Base-by-base conservation (phyloP, 306 rosid genomes). In the Cicer chorassanicum region DNA sequence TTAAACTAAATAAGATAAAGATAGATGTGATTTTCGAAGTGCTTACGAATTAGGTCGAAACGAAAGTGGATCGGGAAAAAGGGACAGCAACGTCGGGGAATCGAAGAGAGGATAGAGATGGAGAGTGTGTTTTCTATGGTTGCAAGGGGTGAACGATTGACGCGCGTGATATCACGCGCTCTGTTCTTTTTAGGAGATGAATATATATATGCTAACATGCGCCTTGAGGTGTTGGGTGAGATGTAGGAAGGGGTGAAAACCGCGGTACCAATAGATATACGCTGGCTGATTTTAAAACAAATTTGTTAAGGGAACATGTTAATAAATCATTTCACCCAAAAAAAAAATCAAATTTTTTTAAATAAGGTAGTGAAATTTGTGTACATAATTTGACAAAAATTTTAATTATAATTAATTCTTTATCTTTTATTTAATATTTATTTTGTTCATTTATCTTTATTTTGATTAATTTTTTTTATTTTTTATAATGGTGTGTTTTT, bases 131-230 rank as follows among this genome's bases (percentile, higher is more conserved):
- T 4, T 18, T 9, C n/a, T 40, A 53, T 0, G 67, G 51, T 9
- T 12, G 44, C 67, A 68, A 16, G 76, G 44, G 59, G 56, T 44
- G 16, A 74, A 75, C 0, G 77, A 54, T 19, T 2, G 11, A 5
- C 59, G 51, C 57, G 80, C 87, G 87, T 84, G 81, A 15, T 0
- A 11, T 5, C 82, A 80, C 87, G 84, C 84, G 75, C 77, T 49
- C 0, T 61, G 62, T 9, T 34, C 65, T 53, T 74, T 14, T 13
- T 7, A 0, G 46, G 10, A 13, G 56, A 10, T 0, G 53, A 46
- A 21, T 9, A 80, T 74, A 29, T 29, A 29, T 29, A 29, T 29
- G 77, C 72, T 68, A 75, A 69, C 45, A 6, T 81, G 80, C 68
- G 77, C 77, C 61, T 19, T 5, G 16, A 12, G 76, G 53, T 18